Percentiles rank a stretch among this genome's conserved stretches.
Evolutionary conservation across 1,284 basidiomycete species (phyloP).

Genomic region (Cystobasidiaceae sp.): DNA sequence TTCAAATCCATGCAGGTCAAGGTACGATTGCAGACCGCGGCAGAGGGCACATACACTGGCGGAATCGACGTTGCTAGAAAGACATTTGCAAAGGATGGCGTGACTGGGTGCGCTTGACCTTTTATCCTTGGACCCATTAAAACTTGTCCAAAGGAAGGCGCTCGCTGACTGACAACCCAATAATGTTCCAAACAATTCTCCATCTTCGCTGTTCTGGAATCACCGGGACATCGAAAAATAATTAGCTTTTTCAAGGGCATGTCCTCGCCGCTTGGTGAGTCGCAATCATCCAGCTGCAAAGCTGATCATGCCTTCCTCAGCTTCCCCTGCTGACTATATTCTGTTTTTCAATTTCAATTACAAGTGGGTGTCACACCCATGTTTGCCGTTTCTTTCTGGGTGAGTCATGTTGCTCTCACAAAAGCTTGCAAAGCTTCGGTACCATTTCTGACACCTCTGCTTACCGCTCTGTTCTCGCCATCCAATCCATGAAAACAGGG

Average conservation of each 20-base stretch:
- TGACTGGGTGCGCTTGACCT: slow-evolving; percentile 66
- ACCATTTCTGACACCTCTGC: no score
- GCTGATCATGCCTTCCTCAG: no score
- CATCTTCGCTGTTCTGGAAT: no score
- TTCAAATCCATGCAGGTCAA: slow-evolving; percentile 58
- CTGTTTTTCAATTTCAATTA: not conserved
- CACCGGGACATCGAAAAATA: not conserved
- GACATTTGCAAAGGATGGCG: slow-evolving; percentile 80
- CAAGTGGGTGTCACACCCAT: slow-evolving; percentile 95
- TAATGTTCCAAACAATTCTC: not conserved
- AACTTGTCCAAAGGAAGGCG: no score
- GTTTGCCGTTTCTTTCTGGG: slow-evolving; percentile 98
- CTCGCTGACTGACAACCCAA: no score
- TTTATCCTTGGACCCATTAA: no score
- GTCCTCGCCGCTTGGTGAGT: slow-evolving; percentile 68
- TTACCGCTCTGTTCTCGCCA: no score
- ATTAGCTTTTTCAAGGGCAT: slow-evolving; percentile 94
- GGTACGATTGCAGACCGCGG: slow-evolving; percentile 79
- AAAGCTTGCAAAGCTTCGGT: no score
- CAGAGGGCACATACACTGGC: slow-evolving; percentile 83
- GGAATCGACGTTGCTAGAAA: slow-evolving; percentile 90
- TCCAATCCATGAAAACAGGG: slow-evolving; percentile 64
- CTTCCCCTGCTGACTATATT: not conserved
- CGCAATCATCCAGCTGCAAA: no score
- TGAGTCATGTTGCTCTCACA: no score